Conservation (phyloP, 2,329 filamentous ascomycete genomes). For the Clarireedia paspali region DNA sequence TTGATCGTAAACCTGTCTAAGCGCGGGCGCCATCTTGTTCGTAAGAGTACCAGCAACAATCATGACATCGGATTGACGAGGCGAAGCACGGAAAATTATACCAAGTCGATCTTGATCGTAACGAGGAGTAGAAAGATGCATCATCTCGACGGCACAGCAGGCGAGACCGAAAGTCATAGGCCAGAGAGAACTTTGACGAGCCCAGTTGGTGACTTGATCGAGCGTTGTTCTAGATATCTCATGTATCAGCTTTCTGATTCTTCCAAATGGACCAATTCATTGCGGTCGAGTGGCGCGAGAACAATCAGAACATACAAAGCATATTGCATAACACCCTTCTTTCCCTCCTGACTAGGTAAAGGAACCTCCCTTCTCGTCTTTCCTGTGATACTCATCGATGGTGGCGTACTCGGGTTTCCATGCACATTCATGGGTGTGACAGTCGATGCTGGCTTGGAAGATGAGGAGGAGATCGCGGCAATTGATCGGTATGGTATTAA, state of each 20-base stretch:
- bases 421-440: slow-evolving; percentile 45
- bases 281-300: background rate
- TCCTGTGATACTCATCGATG: slow-evolving; percentile 40
- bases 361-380: slow-evolving; percentile 61
- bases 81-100: slow-evolving; percentile 85
- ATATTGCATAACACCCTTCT: slow-evolving; percentile 77
- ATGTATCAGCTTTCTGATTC: background rate
- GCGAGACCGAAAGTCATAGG: slow-evolving; percentile 84
- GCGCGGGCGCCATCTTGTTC: slow-evolving; percentile 91
- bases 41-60: slow-evolving; percentile 88
- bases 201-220: slow-evolving; percentile 78
- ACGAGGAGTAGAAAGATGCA: slow-evolving; percentile 79
- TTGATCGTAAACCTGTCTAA: slow-evolving; percentile 89
- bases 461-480: slow-evolving; percentile 57
- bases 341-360: slow-evolving; percentile 68
- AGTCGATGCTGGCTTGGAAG: slow-evolving; percentile 54
- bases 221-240: slow-evolving; percentile 55
- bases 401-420: slow-evolving; percentile 45
- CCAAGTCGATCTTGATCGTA: slow-evolving; percentile 86
- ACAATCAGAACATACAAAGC: slow-evolving; percentile 60
- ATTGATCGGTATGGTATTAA: slow-evolving; percentile 57
- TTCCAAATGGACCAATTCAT: background rate
- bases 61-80: slow-evolving; percentile 86
- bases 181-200: slow-evolving; percentile 76
- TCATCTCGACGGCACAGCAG: slow-evolving; percentile 89